Evolutionary conservation across 345 rosid genomes (phyloP), one percentile per base, ranked within the genome.

Genomic region (Populus ilicifolia): DNA sequence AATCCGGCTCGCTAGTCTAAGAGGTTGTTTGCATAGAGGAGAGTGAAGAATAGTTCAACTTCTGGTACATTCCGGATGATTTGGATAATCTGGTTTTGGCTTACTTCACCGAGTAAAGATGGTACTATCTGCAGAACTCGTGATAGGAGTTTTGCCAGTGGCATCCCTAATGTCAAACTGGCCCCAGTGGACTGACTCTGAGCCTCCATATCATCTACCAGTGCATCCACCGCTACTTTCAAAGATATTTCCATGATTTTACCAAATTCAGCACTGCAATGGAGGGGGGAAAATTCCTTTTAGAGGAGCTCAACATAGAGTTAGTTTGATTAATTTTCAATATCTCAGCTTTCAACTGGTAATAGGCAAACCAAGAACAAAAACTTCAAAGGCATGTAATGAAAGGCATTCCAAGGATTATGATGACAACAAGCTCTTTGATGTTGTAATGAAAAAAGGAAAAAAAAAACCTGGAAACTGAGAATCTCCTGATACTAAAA

Each of bases 1-100:
- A 86, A 74, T 56, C 61, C 5, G 13, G 68, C 67, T 77, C 44
- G 33, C 82, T 73, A 80, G 23, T 35, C 85, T 83, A 84, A 18
- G 79, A 77, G 65, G 86, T 67, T 38, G 92, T 85, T 91, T 20
- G 99, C 84, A 72, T 96, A 93, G 36, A 93, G 85, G 75, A 91
- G 91, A 72, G 97, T 89, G 81, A 93, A 93, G 90, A 96, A 96
- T 80, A 90, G 85, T 79, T 89, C 87, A 25, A 91, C 95, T 78
- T 93, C 95, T 10, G 92, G 92, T 74, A 90, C 73, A 65, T 63
- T 82, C 64, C 85, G 78, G 67, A 90, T 88, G 69, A 76, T 78
- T 77, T 83, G 89, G 84, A 91, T 80, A 74, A 88, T 88, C 79
- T 83, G 90, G 86, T 90, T 92, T 80, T 85, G 84, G 75, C 85